phyloP scores from a whole-genome alignment of 805 yeast genomes.

The Teunomyces kruisii region DNA sequence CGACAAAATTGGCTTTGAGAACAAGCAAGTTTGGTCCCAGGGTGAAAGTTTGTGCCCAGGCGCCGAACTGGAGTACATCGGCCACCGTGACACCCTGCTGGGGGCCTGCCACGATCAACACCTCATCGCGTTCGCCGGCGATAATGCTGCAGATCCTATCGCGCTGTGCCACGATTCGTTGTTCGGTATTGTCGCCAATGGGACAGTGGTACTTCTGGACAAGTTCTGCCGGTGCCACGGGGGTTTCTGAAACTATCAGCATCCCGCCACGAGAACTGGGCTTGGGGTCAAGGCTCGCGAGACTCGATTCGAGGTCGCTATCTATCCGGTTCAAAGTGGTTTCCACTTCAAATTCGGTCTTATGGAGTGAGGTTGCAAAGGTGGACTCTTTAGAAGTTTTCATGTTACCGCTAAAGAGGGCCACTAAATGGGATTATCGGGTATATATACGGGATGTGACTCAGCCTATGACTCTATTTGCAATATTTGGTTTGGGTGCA shows the following conservation, averaged over 20 bases:
- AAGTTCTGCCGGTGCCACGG: constrained; percentile 1
- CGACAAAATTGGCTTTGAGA: constrained; percentile 39
- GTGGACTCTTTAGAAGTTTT: neutral
- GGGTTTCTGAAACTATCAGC: neutral
- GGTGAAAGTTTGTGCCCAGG: constrained; percentile 44
- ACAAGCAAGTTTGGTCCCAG: constrained; percentile 18
- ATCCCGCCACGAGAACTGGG: neutral
- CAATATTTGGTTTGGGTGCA: neutral
- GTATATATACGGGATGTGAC: neutral
- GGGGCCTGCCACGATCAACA: neutral
- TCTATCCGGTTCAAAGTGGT: neutral
- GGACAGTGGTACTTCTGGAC: constrained; percentile 1
- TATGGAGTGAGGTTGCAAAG: neutral
- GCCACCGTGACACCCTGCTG: constrained; percentile 13
- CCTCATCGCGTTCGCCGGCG: neutral
- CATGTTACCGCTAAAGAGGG: neutral
- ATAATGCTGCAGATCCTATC: constrained; percentile 6
- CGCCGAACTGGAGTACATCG: constrained; percentile 31
- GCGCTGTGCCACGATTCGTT: constrained; percentile 14
- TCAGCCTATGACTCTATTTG: neutral
- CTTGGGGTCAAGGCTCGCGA: neutral
- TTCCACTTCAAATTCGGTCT: neutral
- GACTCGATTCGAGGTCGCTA: constrained; percentile 2
- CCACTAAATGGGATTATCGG: no score
- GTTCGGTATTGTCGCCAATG: neutral